phyloP scores from a whole-genome alignment of 164 flowering plant genomes.

The Stephania japonica region DNA sequence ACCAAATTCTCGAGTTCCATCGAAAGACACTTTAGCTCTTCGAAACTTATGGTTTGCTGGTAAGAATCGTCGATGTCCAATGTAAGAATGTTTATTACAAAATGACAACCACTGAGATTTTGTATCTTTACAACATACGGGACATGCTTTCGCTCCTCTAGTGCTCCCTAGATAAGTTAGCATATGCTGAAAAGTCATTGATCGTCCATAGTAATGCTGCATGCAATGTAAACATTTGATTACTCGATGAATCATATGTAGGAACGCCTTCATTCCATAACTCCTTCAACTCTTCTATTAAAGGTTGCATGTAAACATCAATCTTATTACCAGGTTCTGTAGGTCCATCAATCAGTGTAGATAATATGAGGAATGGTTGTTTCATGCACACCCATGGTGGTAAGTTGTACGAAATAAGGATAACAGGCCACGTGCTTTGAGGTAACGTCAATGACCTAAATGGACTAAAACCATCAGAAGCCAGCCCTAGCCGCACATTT shows the following conservation, averaged over 20 bases:
- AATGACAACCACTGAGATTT: too few relatives aligned
- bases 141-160: background rate
- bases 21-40: background rate
- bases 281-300: background rate
- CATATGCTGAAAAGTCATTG: background rate
- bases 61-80: background rate
- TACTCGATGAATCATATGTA: background rate
- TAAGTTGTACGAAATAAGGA: too few relatives aligned
- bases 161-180: constrained; percentile 1
- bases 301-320: background rate
- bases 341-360: too few relatives aligned
- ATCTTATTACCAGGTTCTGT: constrained; percentile 2
- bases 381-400: too few relatives aligned
- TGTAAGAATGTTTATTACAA: background rate
- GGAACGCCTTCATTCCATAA: background rate
- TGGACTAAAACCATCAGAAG: too few relatives aligned
- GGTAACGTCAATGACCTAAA: too few relatives aligned
- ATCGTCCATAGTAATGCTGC: background rate
- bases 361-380: too few relatives aligned
- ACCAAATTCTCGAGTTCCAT: background rate
- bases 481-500: too few relatives aligned
- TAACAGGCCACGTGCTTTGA: too few relatives aligned
- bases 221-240: background rate
- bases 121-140: background rate
- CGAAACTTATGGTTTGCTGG: background rate